phyloP scores from a whole-genome alignment of 2,329 filamentous ascomycete genomes.

The Nothopassalora personata region DNA sequence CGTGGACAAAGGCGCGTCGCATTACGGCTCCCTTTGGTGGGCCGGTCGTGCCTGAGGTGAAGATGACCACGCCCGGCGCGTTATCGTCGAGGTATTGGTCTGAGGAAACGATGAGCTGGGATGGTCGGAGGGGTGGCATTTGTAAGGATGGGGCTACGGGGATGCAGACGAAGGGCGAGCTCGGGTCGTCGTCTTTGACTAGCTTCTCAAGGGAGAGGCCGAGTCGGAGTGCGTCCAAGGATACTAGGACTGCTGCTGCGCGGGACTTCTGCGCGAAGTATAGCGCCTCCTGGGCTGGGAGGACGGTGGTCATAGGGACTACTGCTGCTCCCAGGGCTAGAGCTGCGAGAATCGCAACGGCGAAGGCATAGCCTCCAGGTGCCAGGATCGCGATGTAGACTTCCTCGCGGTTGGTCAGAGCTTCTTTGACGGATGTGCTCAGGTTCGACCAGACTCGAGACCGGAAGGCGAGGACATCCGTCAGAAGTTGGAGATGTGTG shows the following conservation, averaged over 20 bases:
- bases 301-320: conserved; percentile 41
- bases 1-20: conserved; percentile 39
- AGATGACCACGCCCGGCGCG: conserved; percentile 40
- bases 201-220: conserved; percentile 28
- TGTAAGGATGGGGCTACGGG: conserved; percentile 35
- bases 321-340: conserved; percentile 44
- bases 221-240: conserved; percentile 30
- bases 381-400: conserved; percentile 45
- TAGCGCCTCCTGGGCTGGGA: conserved; percentile 42
- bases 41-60: conserved; percentile 45
- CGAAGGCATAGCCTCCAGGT: conserved; percentile 45
- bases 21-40: conserved; percentile 44
- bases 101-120: conserved; percentile 38
- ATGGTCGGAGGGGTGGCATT: conserved; percentile 27
- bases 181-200: conserved; percentile 23
- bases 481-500: conserved; percentile 41
- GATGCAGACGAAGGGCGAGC: conserved; percentile 33
- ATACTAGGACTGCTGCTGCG: conserved; percentile 37
- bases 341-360: conserved; percentile 45
- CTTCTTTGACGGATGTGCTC: conserved; percentile 23
- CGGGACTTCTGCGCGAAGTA: conserved; percentile 42
- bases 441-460: conserved; percentile 33
- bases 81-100: conserved; percentile 39
- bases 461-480: conserved; percentile 42
- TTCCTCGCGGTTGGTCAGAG: conserved; percentile 33